Percentiles rank a stretch among this genome's conserved stretches.
These are phyloP conservation scores for Panicum miliaceum DNA, from an alignment of 176 grass and related monocot genomes.

Conservation along the genomic window DNA sequence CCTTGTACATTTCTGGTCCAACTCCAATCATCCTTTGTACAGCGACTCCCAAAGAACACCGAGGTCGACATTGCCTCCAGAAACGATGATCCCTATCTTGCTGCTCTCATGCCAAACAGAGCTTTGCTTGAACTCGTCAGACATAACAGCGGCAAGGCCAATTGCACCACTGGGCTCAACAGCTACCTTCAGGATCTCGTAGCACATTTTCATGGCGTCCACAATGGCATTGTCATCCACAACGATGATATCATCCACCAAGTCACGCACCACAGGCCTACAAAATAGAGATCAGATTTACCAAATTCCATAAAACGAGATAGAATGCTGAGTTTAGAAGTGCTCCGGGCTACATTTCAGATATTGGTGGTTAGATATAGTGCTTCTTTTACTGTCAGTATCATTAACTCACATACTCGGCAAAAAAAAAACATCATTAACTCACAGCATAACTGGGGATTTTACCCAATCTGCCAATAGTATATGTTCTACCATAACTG, in stretches of 20 bases:
- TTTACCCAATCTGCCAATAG: neutral
- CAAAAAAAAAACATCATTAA: neutral
- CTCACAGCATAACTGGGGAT: neutral
- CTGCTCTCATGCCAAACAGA: constrained; percentile 66
- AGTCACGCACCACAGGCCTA: constrained; percentile 88
- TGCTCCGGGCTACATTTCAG: neutral
- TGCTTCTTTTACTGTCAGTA: neutral
- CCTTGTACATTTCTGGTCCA: neutral
- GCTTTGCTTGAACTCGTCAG: constrained; percentile 71
- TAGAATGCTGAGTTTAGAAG: neutral
- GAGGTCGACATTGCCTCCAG: constrained; percentile 86
- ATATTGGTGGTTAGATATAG: neutral
- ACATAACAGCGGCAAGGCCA: constrained; percentile 76
- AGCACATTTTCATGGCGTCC: constrained; percentile 89
- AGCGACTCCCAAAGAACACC: constrained; percentile 78
- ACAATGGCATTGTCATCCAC: constrained; percentile 82
- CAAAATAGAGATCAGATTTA: constrained; percentile 15
- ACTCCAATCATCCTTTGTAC: constrained; percentile 19
- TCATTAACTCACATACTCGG: neutral
- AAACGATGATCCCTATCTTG: constrained; percentile 87
- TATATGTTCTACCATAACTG: neutral
- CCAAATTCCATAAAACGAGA: neutral
- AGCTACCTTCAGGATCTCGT: constrained; percentile 82
- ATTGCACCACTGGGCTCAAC: constrained; percentile 84
- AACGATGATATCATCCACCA: constrained; percentile 80